Evolutionary conservation across 2,329 filamentous ascomycete species (phyloP).

Genomic region (Capronia americana): DNA sequence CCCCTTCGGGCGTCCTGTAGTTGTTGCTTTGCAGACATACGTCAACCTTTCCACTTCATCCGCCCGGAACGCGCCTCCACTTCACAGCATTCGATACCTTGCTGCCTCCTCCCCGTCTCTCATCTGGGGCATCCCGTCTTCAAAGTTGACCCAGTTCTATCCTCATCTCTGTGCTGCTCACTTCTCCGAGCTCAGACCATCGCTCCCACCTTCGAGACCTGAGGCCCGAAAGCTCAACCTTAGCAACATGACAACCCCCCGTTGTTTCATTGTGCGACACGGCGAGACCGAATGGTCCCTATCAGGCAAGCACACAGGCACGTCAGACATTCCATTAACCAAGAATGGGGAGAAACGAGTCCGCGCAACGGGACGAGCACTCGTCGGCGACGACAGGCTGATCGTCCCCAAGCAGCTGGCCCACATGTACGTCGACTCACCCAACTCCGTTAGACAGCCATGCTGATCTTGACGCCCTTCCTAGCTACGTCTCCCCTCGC

Average conservation of each 20-base stretch:
- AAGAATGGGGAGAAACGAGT: slow-evolving; percentile 79
- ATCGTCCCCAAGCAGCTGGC: slow-evolving; percentile 82
- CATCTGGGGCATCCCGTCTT: background rate
- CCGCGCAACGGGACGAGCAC: slow-evolving; percentile 76
- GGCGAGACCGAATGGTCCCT: slow-evolving; percentile 97
- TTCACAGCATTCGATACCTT: background rate
- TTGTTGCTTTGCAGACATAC: background rate
- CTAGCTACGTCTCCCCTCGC: slow-evolving; percentile 82
- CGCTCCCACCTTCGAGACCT: background rate
- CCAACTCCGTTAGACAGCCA: slow-evolving; percentile 7
- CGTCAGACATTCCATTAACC: slow-evolving; percentile 85
- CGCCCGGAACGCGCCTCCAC: slow-evolving; percentile 3
- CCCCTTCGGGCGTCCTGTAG: background rate
- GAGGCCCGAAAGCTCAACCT: background rate
- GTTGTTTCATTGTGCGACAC: slow-evolving; percentile 83
- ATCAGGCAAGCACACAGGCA: slow-evolving; percentile 81
- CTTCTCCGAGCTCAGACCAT: background rate
- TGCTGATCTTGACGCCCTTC: background rate
- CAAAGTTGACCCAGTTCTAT: background rate
- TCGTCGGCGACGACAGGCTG: slow-evolving; percentile 82
- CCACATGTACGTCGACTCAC: slow-evolving; percentile 69
- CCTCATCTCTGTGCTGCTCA: background rate
- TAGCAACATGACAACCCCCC: slow-evolving; percentile 61
- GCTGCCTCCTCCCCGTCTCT: background rate
- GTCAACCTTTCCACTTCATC: slow-evolving; percentile 7